Conservation (phyloP, 2,329 filamentous ascomycete genomes). For the Salinomyces thailandicus region DNA sequence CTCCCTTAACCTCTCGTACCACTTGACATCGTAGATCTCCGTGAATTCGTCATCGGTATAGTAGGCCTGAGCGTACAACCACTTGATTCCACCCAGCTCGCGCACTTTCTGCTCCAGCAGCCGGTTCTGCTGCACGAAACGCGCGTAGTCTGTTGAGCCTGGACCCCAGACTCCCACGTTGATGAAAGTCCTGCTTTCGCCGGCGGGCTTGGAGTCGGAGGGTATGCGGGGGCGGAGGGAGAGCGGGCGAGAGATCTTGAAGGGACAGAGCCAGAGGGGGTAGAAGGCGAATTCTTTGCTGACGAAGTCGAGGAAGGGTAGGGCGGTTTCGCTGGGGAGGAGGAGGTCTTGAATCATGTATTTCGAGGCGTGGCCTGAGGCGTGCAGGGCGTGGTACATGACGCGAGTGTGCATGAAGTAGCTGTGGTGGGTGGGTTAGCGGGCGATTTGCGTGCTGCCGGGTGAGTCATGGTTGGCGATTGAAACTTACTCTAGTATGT, state of each 20-base stretch:
- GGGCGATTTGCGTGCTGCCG: too few relatives aligned
- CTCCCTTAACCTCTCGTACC: conserved; percentile 52
- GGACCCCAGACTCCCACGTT: conserved; percentile 70
- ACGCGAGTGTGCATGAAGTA: conserved; percentile 49
- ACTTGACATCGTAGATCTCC: conserved; percentile 48
- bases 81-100: conserved; percentile 67
- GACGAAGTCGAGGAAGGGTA: conserved; percentile 45
- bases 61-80: conserved; percentile 79
- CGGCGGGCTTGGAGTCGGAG: background rate
- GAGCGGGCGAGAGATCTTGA: conserved; percentile 21
- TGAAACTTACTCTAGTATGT: conserved; percentile 48
- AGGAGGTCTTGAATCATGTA: conserved; percentile 56
- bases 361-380: conserved; percentile 43
- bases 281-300: conserved; percentile 40
- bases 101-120: conserved; percentile 59
- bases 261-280: conserved; percentile 51
- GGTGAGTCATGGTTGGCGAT: too few relatives aligned
- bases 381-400: conserved; percentile 54
- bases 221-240: conserved; percentile 10
- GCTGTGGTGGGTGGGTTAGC: background rate
- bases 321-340: conserved; percentile 43
- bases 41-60: conserved; percentile 66
- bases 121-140: conserved; percentile 61
- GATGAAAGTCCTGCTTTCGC: conserved; percentile 30
- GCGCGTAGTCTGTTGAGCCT: conserved; percentile 45